These are phyloP conservation scores for Syncephalastrum contaminatum DNA, from an alignment of 371 early-diverging fungal species.

Conservation along the genomic window DNA sequence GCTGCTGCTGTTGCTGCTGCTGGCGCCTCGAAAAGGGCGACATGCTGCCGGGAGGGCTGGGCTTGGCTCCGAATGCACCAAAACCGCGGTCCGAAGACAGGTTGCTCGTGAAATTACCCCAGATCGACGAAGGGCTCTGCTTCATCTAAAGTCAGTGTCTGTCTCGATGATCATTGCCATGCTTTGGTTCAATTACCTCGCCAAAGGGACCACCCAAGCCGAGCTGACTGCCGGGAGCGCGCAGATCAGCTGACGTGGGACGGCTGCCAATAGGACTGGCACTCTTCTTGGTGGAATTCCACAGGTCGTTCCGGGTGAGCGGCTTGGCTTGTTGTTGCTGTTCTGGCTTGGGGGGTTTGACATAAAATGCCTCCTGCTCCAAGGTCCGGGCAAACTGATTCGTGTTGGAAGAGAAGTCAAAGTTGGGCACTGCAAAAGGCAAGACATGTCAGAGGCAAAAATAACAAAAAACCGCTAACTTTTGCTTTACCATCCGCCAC, in stretches of 20 bases:
- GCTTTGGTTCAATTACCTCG: too few relatives aligned
- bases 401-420: slow-evolving; percentile 72
- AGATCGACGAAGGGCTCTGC: slow-evolving; percentile 23
- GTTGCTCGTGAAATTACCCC: slow-evolving; percentile 42
- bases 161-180: too few relatives aligned
- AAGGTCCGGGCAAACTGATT: slow-evolving; percentile 48
- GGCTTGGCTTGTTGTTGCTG: slow-evolving; percentile 7
- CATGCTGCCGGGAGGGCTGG: slow-evolving; percentile 7
- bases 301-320: slow-evolving; percentile 1
- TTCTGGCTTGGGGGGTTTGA: slow-evolving; percentile 30
- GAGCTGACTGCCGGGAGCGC: background rate
- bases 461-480: too few relatives aligned
- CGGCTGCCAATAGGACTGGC: slow-evolving; percentile 13
- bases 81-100: slow-evolving; percentile 24
- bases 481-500: slow-evolving; percentile 44
- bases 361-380: slow-evolving; percentile 58
- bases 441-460: slow-evolving; percentile 6
- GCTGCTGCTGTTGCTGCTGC: slow-evolving; percentile 10
- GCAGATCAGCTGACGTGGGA: slow-evolving; percentile 9
- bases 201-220: slow-evolving; percentile 8
- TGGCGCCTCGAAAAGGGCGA: slow-evolving; percentile 8
- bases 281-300: background rate
- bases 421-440: slow-evolving; percentile 52
- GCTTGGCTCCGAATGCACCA: slow-evolving; percentile 12
- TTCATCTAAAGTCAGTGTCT: too few relatives aligned